A percentile compares a stretch with the other conserved stretches of the same genome.
These are phyloP conservation scores for Cladosporium sp. DNA, from an alignment of 2,329 filamentous ascomycete species.

Conservation along the genomic window DNA sequence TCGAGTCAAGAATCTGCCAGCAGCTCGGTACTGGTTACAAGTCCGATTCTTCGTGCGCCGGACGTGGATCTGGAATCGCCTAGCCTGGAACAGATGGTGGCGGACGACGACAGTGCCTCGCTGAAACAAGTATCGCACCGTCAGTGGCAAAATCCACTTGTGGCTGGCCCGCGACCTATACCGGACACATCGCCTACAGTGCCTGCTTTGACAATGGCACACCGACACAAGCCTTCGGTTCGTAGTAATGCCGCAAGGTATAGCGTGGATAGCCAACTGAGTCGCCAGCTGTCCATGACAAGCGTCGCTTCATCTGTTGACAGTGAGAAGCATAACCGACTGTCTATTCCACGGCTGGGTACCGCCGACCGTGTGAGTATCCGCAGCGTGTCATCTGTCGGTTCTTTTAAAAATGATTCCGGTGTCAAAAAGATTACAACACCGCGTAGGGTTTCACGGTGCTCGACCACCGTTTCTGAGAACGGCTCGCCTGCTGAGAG, in stretches of 20 bases:
- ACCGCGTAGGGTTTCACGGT: conserved; percentile 33
- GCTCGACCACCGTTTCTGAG: conserved; percentile 37
- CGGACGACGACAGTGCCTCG: conserved; percentile 31
- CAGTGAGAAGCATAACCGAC: conserved; percentile 27
- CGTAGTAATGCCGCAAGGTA: conserved; percentile 32
- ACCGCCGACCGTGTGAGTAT: conserved; percentile 39
- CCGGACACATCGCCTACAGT: conserved; percentile 22
- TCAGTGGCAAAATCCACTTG: conserved; percentile 37
- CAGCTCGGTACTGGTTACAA: conserved; percentile 44
- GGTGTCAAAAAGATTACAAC: conserved; percentile 37
- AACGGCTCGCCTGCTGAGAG: conserved; percentile 44
- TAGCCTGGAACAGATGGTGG: conserved; percentile 30
- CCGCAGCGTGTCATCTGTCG: conserved; percentile 37
- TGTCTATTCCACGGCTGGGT: conserved; percentile 36
- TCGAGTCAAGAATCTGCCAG: conserved; percentile 43
- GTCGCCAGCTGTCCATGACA: conserved; percentile 25
- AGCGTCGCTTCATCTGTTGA: conserved; percentile 29
- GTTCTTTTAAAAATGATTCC: conserved; percentile 26
- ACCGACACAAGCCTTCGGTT: conserved; percentile 30
- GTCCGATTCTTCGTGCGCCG: conserved; percentile 34
- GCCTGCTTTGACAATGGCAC: conserved; percentile 25
- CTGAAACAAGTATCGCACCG: conserved; percentile 40
- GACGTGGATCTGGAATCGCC: conserved; percentile 27
- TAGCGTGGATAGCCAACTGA: conserved; percentile 27
- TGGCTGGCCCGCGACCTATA: conserved; percentile 34